These are phyloP conservation scores for Ceratocystis destructans DNA, from an alignment of 2,329 filamentous ascomycete genomes.

Conservation along the genomic window DNA sequence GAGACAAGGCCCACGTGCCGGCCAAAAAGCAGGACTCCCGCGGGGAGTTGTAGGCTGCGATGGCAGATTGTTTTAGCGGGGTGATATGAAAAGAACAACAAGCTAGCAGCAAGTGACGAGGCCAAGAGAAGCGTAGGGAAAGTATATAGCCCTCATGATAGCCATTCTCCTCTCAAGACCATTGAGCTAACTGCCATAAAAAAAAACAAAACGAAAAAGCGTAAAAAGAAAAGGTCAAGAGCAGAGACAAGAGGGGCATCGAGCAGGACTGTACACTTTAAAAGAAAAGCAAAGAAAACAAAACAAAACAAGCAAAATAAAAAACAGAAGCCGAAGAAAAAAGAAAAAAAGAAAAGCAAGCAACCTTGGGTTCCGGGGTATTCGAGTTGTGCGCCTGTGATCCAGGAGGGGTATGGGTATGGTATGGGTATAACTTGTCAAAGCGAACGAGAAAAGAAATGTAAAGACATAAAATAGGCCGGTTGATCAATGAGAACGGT, in stretches of 20 bases:
- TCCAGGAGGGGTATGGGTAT: constrained; percentile 10
- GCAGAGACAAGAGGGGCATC: constrained; percentile 10
- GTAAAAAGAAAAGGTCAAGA: neutral
- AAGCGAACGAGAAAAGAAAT: constrained; percentile 18
- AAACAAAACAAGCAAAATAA: neutral
- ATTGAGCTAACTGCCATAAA: too few relatives aligned
- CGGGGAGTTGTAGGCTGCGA: too few relatives aligned
- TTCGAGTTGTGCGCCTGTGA: constrained; percentile 18
- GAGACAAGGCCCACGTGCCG: neutral
- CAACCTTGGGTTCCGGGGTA: constrained; percentile 18
- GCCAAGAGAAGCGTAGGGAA: neutral
- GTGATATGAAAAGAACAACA: too few relatives aligned
- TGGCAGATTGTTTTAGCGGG: too few relatives aligned
- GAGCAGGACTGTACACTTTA: constrained; percentile 7
- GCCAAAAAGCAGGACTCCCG: neutral
- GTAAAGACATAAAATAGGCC: constrained; percentile 9
- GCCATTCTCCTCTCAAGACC: neutral
- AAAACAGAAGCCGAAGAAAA: neutral
- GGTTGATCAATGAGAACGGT: neutral
- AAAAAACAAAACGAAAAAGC: neutral
- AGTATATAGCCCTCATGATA: neutral
- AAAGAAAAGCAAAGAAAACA: neutral
- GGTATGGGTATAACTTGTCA: constrained; percentile 19
- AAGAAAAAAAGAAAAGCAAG: constrained; percentile 4
- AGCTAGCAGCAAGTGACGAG: neutral